A percentile compares a stretch with the other conserved stretches of the same genome.
Conservation (phyloP, 257 asterid genomes). For the Linaria vulgaris region DNA sequence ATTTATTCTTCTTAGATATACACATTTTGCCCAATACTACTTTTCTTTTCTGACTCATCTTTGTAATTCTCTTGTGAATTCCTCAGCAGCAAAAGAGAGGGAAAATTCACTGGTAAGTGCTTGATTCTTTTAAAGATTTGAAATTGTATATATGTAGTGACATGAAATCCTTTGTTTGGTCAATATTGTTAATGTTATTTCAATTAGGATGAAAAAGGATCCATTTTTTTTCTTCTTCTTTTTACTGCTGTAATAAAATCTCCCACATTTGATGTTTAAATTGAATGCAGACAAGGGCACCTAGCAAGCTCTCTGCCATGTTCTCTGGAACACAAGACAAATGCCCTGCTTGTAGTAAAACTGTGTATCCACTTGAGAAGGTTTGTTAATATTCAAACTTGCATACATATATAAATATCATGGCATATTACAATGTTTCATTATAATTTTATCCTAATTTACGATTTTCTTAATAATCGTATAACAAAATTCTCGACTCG, state of each 20-base stretch:
- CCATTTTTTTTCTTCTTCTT: not conserved
- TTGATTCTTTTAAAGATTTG: not conserved
- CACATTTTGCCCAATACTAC: too few species aligned
- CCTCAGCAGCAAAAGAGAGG: slow-evolving; percentile 37
- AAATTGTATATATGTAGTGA: not conserved
- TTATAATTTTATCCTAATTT: not conserved
- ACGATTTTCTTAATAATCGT: not conserved
- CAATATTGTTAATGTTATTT: too few species aligned
- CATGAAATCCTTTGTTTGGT: not conserved
- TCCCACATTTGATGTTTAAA: not conserved
- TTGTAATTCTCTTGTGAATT: not conserved
- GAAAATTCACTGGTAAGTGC: slow-evolving; percentile 37
- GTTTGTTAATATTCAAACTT: slow-evolving; percentile 22
- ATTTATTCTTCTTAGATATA: not conserved
- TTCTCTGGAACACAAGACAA: slow-evolving; percentile 52
- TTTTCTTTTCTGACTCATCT: not conserved
- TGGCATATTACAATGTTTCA: not conserved
- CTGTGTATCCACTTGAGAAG: slow-evolving; percentile 54
- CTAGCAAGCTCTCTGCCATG: slow-evolving; percentile 46
- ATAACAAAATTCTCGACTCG: not conserved
- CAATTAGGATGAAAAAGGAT: too few species aligned
- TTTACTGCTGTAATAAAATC: not conserved
- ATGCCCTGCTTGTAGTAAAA: slow-evolving; percentile 44
- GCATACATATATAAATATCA: too few species aligned
- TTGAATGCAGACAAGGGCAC: slow-evolving; percentile 32